A percentile compares a stretch with the other conserved stretches of the same genome.
These are phyloP conservation scores for Trametes pubescens DNA, from an alignment of 1,284 basidiomycete species.

Conservation along the genomic window DNA sequence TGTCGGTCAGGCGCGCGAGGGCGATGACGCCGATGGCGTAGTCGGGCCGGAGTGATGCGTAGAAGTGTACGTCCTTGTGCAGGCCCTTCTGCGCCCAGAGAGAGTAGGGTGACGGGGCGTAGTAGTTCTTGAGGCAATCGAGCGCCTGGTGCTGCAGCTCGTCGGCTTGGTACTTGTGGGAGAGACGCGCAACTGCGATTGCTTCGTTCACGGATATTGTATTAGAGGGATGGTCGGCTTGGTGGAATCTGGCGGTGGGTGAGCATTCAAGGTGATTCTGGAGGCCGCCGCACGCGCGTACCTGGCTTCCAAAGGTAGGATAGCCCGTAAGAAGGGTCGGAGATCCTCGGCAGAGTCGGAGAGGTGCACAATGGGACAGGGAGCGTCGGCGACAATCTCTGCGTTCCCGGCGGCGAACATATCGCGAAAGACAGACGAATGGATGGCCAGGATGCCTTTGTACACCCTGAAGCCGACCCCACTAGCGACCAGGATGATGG, in stretches of 20 bases:
- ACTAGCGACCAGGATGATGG: constrained; percentile 29
- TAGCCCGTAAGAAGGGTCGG: constrained; percentile 9
- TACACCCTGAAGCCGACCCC: constrained; percentile 28
- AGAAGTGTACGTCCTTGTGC: neutral
- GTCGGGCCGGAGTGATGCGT: neutral
- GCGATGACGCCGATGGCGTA: constrained; percentile 15
- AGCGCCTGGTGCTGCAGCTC: constrained; percentile 2
- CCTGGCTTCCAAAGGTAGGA: neutral
- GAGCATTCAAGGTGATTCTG: too few species aligned
- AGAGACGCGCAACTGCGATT: constrained; percentile 14
- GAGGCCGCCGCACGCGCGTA: neutral
- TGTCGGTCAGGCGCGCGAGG: constrained; percentile 17
- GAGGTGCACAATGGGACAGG: constrained; percentile 26
- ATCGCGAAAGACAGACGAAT: constrained; percentile 31
- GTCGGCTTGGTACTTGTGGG: constrained; percentile 24
- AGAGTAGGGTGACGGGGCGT: neutral
- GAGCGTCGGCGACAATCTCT: constrained; percentile 5
- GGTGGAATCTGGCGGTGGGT: neutral
- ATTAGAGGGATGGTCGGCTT: neutral
- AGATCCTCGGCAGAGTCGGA: constrained; percentile 25
- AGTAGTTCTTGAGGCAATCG: neutral
- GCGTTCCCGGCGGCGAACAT: constrained; percentile 32
- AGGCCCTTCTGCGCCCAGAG: neutral
- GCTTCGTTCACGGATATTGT: neutral
- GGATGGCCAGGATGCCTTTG: constrained; percentile 27